Conservation (phyloP, 2,329 filamentous ascomycete genomes). For the Penicillium sp. region DNA sequence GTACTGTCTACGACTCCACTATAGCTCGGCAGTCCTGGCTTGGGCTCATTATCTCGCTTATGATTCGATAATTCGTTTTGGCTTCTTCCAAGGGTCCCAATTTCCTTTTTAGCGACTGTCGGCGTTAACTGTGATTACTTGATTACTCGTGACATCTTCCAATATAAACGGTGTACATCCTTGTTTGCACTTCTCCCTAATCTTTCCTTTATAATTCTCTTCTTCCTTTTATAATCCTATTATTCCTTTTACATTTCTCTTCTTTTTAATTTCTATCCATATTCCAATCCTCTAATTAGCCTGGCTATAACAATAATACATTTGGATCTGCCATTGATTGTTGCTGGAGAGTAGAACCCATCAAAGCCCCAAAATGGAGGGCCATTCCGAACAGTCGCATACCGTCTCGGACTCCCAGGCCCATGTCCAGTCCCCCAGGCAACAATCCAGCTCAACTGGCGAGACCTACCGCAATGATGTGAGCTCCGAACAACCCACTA, state of each 20-base stretch:
- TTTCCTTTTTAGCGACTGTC: background rate
- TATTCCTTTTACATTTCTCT: background rate
- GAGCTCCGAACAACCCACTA: background rate
- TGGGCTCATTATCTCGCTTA: background rate
- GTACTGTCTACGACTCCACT: conserved; percentile 12
- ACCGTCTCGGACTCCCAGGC: conserved; percentile 14
- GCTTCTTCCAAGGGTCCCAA: background rate
- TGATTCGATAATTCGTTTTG: background rate
- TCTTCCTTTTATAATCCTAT: background rate
- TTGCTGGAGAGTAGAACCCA: conserved; percentile 8
- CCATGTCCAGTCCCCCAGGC: background rate
- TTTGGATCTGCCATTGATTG: conserved; percentile 12
- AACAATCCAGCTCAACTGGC: background rate
- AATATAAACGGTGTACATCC: background rate
- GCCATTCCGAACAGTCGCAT: conserved; percentile 14
- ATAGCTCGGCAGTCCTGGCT: conserved; percentile 4
- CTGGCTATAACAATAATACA: conserved; percentile 15
- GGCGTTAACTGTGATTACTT: background rate
- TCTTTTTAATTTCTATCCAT: background rate
- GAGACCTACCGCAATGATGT: background rate
- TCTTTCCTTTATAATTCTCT: background rate
- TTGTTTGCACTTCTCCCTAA: background rate
- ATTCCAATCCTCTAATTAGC: background rate
- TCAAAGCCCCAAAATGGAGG: conserved; percentile 21
- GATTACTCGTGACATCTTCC: background rate